Conservation (phyloP, 2,329 filamentous ascomycete genomes). For the Penicillium polonicum region DNA sequence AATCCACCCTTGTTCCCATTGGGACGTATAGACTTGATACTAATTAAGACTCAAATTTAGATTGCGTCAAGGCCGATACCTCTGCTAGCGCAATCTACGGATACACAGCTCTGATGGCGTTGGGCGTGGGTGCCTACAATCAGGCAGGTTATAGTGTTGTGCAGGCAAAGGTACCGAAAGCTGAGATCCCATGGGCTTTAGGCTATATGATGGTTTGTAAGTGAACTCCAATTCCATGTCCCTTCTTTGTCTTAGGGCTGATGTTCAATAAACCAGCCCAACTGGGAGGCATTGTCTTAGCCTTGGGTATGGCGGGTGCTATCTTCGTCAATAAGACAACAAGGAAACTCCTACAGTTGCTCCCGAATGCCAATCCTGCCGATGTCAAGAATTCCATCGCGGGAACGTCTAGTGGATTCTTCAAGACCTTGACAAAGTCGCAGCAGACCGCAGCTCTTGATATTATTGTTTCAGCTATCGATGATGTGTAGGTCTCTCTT, state of each 20-base stretch:
- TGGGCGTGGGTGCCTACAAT: neutral
- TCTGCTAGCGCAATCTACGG: neutral
- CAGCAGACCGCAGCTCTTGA: neutral
- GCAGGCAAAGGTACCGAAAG: neutral
- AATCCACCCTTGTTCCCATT: neutral
- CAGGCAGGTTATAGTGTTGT: neutral
- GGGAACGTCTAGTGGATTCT: neutral
- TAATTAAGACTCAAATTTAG: neutral
- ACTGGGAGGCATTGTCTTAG: neutral
- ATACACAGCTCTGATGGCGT: neutral
- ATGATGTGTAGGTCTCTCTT: neutral
- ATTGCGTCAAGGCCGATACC: neutral
- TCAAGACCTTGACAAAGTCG: neutral
- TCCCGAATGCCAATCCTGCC: neutral
- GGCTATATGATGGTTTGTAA: neutral
- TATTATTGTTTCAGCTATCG: neutral
- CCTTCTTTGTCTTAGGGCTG: neutral
- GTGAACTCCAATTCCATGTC: neutral
- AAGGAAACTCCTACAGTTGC: neutral
- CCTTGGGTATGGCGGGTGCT: neutral
- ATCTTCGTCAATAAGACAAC: neutral
- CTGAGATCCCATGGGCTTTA: neutral
- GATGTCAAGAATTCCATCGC: neutral
- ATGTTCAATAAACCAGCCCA: neutral
- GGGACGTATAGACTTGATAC: neutral